A percentile compares a stretch with the other conserved stretches of the same genome.
phyloP scores from a whole-genome alignment of 1,284 basidiomycete species.

The Mycena citricolor region DNA sequence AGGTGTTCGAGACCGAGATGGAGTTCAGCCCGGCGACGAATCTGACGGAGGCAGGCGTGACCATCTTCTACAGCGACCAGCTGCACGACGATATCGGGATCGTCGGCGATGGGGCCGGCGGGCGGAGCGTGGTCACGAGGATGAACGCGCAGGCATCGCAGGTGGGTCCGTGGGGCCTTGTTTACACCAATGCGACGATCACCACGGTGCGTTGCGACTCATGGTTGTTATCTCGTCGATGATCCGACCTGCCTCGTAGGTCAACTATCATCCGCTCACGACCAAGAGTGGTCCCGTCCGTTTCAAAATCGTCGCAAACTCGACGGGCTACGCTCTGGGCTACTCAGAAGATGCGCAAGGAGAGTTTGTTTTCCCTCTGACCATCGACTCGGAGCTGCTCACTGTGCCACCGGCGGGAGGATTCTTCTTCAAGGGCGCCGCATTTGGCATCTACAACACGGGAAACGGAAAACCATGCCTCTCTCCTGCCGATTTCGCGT shows the following conservation, averaged over 20 bases:
- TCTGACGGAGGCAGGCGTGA: constrained; percentile 37
- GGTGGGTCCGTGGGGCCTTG: constrained; percentile 37
- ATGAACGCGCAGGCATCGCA: constrained; percentile 33
- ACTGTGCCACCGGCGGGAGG: constrained; percentile 34
- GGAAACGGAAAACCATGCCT: constrained; percentile 38
- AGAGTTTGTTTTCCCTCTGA: constrained; percentile 26
- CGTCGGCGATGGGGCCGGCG: constrained; percentile 23
- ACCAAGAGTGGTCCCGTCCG: constrained; percentile 30
- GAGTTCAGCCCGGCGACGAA: constrained; percentile 31
- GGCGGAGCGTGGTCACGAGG: constrained; percentile 30
- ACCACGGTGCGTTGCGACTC: constrained; percentile 26
- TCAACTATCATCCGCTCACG: constrained; percentile 27
- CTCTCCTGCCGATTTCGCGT: constrained; percentile 35
- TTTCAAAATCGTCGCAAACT: constrained; percentile 30
- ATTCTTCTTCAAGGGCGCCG: constrained; percentile 39
- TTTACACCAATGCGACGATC: constrained; percentile 33
- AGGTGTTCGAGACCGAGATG: constrained; percentile 36
- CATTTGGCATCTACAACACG: constrained; percentile 39
- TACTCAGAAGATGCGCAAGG: constrained; percentile 32
- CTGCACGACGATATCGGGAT: constrained; percentile 40
- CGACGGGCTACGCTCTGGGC: constrained; percentile 32
- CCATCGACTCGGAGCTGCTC: constrained; percentile 32
- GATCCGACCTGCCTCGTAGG: constrained; percentile 20
- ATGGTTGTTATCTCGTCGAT: neutral
- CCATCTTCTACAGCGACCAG: constrained; percentile 35